A percentile compares a stretch with the other conserved stretches of the same genome.
phyloP scores from a whole-genome alignment of 208 protist genomes.

The Herpetomonas tarakana region DNA sequence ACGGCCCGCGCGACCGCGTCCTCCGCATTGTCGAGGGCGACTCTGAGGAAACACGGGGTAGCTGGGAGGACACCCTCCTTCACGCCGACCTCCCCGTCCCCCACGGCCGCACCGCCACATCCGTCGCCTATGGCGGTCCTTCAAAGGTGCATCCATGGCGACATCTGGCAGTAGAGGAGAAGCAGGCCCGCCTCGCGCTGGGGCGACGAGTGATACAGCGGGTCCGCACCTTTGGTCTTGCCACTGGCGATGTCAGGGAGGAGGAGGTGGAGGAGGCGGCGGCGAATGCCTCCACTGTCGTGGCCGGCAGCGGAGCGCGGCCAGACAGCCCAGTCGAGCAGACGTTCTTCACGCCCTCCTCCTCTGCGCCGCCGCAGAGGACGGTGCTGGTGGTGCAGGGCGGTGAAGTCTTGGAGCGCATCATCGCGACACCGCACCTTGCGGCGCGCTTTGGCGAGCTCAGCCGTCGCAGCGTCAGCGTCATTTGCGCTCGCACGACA shows the following conservation, averaged over 20 bases:
- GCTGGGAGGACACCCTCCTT: conserved; percentile 17
- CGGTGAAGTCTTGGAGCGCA: conserved; percentile 56
- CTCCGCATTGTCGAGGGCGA: conserved; percentile 40
- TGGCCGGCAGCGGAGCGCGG: neutral
- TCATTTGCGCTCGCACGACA: conserved; percentile 94
- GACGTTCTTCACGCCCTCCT: too few relatives aligned
- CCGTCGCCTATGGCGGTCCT: too few relatives aligned
- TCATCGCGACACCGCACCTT: conserved; percentile 46
- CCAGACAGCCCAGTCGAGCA: neutral
- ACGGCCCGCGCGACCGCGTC: conserved; percentile 40
- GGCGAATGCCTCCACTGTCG: neutral
- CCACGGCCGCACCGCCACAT: too few relatives aligned
- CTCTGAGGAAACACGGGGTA: neutral
- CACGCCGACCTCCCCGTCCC: neutral
- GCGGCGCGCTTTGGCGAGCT: conserved; percentile 51
- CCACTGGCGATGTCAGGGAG: conserved; percentile 1
- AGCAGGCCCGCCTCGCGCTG: conserved; percentile 1
- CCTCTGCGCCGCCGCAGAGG: too few relatives aligned
- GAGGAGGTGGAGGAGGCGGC: neutral
- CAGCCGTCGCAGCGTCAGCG: conserved; percentile 58
- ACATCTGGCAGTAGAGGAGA: neutral
- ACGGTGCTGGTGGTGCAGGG: conserved; percentile 61
- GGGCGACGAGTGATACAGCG: neutral
- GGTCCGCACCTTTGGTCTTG: neutral
- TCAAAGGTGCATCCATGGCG: neutral